Evolutionary conservation across 345 rosid genomes (phyloP).

Genomic region (Lepidium africanum): DNA sequence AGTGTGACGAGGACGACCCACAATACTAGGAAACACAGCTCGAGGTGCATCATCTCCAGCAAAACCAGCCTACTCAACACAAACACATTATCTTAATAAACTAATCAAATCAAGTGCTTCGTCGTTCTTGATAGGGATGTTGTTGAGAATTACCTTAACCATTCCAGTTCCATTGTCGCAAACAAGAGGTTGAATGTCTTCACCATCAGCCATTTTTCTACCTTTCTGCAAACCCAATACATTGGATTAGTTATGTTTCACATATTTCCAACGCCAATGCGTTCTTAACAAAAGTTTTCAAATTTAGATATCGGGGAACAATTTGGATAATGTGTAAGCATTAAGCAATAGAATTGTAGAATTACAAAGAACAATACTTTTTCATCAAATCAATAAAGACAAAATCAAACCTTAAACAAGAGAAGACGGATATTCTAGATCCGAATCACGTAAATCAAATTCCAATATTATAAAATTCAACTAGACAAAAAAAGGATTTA

Average conservation of each 20-base stretch:
- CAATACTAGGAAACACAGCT: slow-evolving; percentile 90
- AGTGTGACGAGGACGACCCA: slow-evolving; percentile 90
- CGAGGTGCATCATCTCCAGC: slow-evolving; percentile 94
- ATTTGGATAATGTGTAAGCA: neutral
- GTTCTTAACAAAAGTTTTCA: neutral
- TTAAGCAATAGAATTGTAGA: neutral
- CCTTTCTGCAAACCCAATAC: neutral
- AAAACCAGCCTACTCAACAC: slow-evolving; percentile 67
- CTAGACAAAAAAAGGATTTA: neutral
- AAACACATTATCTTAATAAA: neutral
- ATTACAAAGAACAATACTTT: neutral
- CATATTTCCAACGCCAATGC: neutral
- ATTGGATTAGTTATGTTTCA: neutral
- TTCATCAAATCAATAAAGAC: neutral
- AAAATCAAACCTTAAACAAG: slow-evolving; percentile 3
- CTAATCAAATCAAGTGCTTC: neutral
- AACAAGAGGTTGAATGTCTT: slow-evolving; percentile 80
- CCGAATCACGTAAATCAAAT: slow-evolving; percentile 7
- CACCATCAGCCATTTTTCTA: slow-evolving; percentile 78
- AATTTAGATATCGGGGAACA: neutral
- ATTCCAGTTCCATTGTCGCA: slow-evolving; percentile 71
- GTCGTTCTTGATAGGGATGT: neutral
- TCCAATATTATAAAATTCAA: neutral
- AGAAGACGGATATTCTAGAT: neutral
- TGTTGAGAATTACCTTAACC: slow-evolving; percentile 36